phyloP scores from a whole-genome alignment of 441 rosid genomes.

The Gossypium schwendimanii region DNA sequence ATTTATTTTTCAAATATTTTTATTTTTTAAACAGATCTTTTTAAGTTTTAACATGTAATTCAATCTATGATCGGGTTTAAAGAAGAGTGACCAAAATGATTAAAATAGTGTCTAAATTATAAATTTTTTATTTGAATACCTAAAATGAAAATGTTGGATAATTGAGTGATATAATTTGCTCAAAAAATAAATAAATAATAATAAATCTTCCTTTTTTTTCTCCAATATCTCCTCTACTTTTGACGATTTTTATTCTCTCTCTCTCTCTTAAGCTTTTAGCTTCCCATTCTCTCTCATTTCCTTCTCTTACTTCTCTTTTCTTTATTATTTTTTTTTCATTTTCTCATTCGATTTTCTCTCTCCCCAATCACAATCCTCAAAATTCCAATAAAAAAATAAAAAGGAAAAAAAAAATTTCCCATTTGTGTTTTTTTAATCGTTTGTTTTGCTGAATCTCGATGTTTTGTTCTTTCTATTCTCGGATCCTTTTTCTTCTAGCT shows the following conservation, averaged over 20 bases:
- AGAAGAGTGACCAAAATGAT: too few relatives aligned
- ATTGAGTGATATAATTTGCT: too few relatives aligned
- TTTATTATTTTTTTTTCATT: neutral
- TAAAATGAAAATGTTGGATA: too few relatives aligned
- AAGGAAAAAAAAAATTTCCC: neutral
- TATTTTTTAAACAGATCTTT: too few relatives aligned
- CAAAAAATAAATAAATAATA: too few relatives aligned
- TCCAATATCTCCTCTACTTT: neutral
- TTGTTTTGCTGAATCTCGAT: conserved; percentile 24
- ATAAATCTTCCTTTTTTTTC: neutral
- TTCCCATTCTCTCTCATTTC: neutral
- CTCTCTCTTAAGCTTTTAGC: neutral
- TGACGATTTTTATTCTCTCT: neutral
- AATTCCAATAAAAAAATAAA: neutral
- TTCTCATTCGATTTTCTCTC: neutral
- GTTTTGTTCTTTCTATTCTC: conserved; percentile 42
- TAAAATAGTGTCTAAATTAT: too few relatives aligned
- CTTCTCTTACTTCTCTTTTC: neutral
- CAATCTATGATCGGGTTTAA: too few relatives aligned
- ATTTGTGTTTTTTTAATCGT: neutral
- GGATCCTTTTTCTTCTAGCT: conserved; percentile 33
- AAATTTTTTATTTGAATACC: too few relatives aligned
- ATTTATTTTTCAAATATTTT: too few relatives aligned
- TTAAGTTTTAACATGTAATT: too few relatives aligned
- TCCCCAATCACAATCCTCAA: neutral